phyloP scores from a whole-genome alignment of 148 eudicot genomes.

The Nepenthes gracilis region DNA sequence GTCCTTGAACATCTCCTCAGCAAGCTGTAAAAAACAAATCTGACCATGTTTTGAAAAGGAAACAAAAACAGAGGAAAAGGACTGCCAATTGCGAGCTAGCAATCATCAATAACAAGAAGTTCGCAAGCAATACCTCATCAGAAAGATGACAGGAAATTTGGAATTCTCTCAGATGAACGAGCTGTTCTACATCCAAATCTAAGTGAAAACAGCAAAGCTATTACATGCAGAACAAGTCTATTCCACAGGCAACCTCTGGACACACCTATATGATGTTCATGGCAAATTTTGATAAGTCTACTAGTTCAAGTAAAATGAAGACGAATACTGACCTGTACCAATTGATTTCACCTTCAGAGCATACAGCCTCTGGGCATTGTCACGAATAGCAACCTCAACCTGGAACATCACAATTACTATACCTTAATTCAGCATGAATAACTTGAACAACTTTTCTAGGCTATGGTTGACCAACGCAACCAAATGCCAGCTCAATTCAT shows the following conservation, averaged over 20 bases:
- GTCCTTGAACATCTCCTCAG: slow-evolving; percentile 70
- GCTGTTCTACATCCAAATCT: slow-evolving; percentile 59
- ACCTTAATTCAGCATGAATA: neutral
- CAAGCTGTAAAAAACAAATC: slow-evolving; percentile 42
- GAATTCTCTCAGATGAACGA: slow-evolving; percentile 51
- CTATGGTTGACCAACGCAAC: neutral
- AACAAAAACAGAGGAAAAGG: neutral
- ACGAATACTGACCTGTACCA: slow-evolving; percentile 44
- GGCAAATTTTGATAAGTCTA: neutral
- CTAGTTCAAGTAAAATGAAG: neutral
- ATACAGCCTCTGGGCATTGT: slow-evolving; percentile 86
- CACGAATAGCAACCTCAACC: slow-evolving; percentile 98
- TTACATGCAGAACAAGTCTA: neutral
- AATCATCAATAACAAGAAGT: neutral
- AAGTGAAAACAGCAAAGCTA: slow-evolving; percentile 4
- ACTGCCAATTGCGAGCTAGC: neutral
- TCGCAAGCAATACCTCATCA: slow-evolving; percentile 51
- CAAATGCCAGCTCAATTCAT: too few species aligned
- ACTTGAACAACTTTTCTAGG: neutral
- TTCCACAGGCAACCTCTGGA: too few species aligned
- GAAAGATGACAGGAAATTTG: slow-evolving; percentile 68
- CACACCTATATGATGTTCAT: neutral
- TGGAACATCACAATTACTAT: slow-evolving; percentile 18
- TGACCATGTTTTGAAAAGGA: neutral
- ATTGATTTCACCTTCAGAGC: slow-evolving; percentile 55